Evolutionary conservation across 2,329 filamentous ascomycete species (phyloP).

Genomic region (Didymella exigua): DNA sequence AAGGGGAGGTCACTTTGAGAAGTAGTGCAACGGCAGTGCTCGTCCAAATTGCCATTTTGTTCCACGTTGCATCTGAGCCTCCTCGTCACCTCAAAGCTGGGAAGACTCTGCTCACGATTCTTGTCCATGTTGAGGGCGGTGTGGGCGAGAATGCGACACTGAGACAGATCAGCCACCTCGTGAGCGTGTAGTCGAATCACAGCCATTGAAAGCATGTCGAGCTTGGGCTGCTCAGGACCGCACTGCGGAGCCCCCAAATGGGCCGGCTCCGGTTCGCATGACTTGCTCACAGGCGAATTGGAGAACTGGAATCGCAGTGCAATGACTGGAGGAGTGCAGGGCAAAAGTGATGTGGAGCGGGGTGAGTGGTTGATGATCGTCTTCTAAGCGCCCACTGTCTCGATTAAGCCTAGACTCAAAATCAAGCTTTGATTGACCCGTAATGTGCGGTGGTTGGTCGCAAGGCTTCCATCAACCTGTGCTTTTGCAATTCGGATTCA

Average conservation of each 20-base stretch:
- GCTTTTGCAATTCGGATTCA: neutral
- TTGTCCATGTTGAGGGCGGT: slow-evolving; percentile 10
- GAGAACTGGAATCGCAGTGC: slow-evolving; percentile 22
- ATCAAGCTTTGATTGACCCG: slow-evolving; percentile 29
- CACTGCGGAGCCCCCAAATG: slow-evolving; percentile 22
- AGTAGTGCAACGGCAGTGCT: slow-evolving; percentile 3
- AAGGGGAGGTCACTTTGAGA: slow-evolving; percentile 3
- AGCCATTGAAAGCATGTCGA: slow-evolving; percentile 14
- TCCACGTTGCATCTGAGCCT: slow-evolving; percentile 2
- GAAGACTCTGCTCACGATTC: slow-evolving; percentile 10
- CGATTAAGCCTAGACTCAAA: slow-evolving; percentile 8
- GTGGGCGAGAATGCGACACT: slow-evolving; percentile 19
- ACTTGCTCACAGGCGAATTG: slow-evolving; percentile 39
- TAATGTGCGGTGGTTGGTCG: slow-evolving; percentile 24
- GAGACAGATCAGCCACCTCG: slow-evolving; percentile 32
- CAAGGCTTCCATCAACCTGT: slow-evolving; percentile 17
- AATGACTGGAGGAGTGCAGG: slow-evolving; percentile 33
- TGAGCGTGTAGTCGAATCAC: slow-evolving; percentile 36
- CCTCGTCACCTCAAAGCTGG: slow-evolving; percentile 5
- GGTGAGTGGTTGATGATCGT: slow-evolving; percentile 26
- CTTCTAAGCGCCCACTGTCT: slow-evolving; percentile 29
- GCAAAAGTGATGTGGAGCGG: slow-evolving; percentile 32
- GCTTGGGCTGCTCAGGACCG: slow-evolving; percentile 22
- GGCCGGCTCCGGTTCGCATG: slow-evolving; percentile 45
- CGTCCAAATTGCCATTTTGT: neutral